Evolutionary conservation across 2,329 filamentous ascomycete species (phyloP).

Genomic region (Neopestalotiopsis sp.): DNA sequence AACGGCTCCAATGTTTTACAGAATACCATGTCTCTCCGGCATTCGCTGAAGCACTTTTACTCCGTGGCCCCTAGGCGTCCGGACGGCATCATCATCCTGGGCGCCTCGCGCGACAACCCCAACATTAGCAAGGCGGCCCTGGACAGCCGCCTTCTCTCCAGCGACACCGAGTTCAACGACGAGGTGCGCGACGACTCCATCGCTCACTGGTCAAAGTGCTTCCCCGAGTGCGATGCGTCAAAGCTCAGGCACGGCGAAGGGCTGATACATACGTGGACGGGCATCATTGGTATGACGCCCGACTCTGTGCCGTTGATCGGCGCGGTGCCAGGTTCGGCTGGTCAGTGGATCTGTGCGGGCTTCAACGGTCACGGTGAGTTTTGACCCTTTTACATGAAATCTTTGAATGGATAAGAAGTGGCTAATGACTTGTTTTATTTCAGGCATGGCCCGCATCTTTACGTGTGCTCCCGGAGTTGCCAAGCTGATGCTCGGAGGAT

Average conservation of each 20-base stretch:
- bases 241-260: constrained; percentile 45
- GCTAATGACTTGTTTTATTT: neutral
- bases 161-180: constrained; percentile 45
- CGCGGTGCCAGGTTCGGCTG: constrained; percentile 42
- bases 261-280: constrained; percentile 51
- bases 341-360: constrained; percentile 55
- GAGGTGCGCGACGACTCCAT: constrained; percentile 46
- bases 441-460: constrained; percentile 49
- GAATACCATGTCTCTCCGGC: constrained; percentile 51
- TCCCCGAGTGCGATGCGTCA: constrained; percentile 34
- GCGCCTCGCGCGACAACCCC: constrained; percentile 48
- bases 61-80: constrained; percentile 51
- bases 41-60: constrained; percentile 53
- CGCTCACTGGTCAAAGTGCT: constrained; percentile 39
- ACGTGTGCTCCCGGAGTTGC: constrained; percentile 50
- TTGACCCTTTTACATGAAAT: no score
- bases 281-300: constrained; percentile 52
- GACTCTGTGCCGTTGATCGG: constrained; percentile 55
- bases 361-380: constrained; percentile 54
- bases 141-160: constrained; percentile 37
- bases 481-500: constrained; percentile 44
- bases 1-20: constrained; percentile 38
- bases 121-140: constrained; percentile 38
- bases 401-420: no score
- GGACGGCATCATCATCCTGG: constrained; percentile 50